Evolutionary conservation across 179 eudicot genomes (phyloP).

Genomic region (Carnegiea gigantea): DNA sequence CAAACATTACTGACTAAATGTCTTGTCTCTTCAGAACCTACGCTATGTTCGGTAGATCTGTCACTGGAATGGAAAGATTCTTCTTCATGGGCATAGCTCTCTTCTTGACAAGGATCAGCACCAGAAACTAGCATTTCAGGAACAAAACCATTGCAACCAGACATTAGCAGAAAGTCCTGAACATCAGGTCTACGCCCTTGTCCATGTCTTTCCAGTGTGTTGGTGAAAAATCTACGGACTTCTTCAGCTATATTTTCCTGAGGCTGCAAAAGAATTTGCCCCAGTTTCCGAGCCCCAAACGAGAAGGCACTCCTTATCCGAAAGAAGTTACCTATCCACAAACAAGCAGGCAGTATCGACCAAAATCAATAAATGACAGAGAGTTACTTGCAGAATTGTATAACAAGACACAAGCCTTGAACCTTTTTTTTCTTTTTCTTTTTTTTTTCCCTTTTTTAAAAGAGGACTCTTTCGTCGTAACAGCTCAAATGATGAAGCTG

Average conservation of each 20-base stretch:
- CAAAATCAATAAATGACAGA: not conserved
- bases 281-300: conserved; percentile 81
- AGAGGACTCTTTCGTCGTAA: not conserved
- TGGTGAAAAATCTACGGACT: conserved; percentile 65
- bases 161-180: conserved; percentile 41
- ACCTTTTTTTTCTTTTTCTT: not conserved
- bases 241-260: conserved; percentile 56
- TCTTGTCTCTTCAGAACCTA: conserved; percentile 17
- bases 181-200: conserved; percentile 75
- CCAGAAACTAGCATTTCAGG: conserved; percentile 18
- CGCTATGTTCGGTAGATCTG: conserved; percentile 17
- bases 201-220: conserved; percentile 79
- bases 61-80: conserved; percentile 16
- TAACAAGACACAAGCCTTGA: not conserved
- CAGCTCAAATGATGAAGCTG: not conserved
- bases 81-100: conserved; percentile 28
- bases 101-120: conserved; percentile 31
- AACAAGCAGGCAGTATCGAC: not conserved
- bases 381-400: not conserved
- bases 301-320: conserved; percentile 90
- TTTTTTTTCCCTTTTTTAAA: not conserved
- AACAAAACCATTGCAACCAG: conserved; percentile 28
- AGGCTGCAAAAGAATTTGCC: conserved; percentile 59
- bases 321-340: conserved; percentile 67
- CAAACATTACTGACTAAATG: conserved; percentile 5